Evolutionary conservation across 2,329 filamentous ascomycete genomes (phyloP), one percentile per base, ranked within the genome.

Genomic region (Pseudovirgaria hyperparasitica): DNA sequence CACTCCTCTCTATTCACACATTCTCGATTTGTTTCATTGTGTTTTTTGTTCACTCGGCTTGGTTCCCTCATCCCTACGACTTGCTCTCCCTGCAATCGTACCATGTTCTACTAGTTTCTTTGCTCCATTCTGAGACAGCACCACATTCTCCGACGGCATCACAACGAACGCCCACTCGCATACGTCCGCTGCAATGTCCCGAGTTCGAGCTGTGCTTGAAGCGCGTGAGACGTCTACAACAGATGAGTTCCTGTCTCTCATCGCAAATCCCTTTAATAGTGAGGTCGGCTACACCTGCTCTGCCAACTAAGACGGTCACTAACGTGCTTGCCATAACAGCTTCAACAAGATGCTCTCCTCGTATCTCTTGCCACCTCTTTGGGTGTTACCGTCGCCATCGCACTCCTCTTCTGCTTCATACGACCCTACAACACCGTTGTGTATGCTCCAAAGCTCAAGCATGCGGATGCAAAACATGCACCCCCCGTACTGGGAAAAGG

Each of bases 371-470:
- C 65, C 37, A 84, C 80, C 13, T 92, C 87, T 3, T 49, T 94
- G 23, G 79, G 72, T 29, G 62, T 90, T 46, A 82, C 84, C 6
- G 45, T 69, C 36, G 63, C 75, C 40, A 76, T 93, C 41, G 76
- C 82, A 35, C 50, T 92, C 32, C 58, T 75, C 38, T 98, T 96
- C 65, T 93, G 84, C 36, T 62, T 94, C 42, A 65, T 96, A 29
- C 81, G 90, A 34, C 90, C 90, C 5, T 85, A 86, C 55, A 87
- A 96, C 54, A 79, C 77, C 30, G 71, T 87, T 41, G 82, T 98
- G 25, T 98, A 98, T 57, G 86, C 90, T 4, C 90, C 90, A 21
- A 87, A 92, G 51, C 65, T 92, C 25, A 92, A 92, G 52, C 78
- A 94, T 62, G 80, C 84, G 49, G 87, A 96, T 52, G 75, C 84